phyloP scores from a whole-genome alignment of 257 asterid species.

The Eucommia ulmoides region DNA sequence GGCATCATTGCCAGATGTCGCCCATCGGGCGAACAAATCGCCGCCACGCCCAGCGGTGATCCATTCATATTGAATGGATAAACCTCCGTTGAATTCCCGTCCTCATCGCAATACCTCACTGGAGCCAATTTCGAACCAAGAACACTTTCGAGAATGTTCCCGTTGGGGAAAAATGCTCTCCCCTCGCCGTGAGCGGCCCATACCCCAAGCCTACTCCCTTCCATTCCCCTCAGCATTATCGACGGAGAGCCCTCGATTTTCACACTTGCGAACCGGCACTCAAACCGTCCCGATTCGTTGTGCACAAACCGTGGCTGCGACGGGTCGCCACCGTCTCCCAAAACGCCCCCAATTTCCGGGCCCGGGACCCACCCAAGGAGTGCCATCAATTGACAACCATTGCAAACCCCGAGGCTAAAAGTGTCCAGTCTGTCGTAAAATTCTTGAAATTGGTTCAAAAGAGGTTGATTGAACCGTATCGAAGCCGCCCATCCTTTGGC shows the following conservation, averaged over 20 bases:
- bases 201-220: constrained; percentile 75
- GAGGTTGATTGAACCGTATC: constrained; percentile 60
- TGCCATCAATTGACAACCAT: constrained; percentile 97
- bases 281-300: constrained; percentile 76
- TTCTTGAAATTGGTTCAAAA: constrained; percentile 65
- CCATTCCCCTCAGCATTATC: constrained; percentile 85
- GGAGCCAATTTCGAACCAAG: constrained; percentile 54
- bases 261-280: constrained; percentile 81
- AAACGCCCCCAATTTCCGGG: constrained; percentile 62
- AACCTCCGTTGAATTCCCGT: constrained; percentile 56
- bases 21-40: constrained; percentile 84
- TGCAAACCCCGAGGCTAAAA: constrained; percentile 89
- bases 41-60: constrained; percentile 77
- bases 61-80: constrained; percentile 80
- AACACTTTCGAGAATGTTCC: constrained; percentile 22
- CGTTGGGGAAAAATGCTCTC: constrained; percentile 72
- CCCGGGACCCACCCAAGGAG: constrained; percentile 94
- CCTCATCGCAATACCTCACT: constrained; percentile 66
- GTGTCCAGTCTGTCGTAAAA: constrained; percentile 68
- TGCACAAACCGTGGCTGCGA: constrained; percentile 86
- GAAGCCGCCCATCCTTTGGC: constrained; percentile 98
- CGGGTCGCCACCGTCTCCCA: constrained; percentile 49
- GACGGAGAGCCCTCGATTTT: constrained; percentile 67
- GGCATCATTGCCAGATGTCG: constrained; percentile 98
- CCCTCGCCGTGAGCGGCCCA: constrained; percentile 99